These are phyloP conservation scores for Jamesozyma hellenica DNA, from an alignment of 805 yeast genomes.

Conservation along the genomic window DNA sequence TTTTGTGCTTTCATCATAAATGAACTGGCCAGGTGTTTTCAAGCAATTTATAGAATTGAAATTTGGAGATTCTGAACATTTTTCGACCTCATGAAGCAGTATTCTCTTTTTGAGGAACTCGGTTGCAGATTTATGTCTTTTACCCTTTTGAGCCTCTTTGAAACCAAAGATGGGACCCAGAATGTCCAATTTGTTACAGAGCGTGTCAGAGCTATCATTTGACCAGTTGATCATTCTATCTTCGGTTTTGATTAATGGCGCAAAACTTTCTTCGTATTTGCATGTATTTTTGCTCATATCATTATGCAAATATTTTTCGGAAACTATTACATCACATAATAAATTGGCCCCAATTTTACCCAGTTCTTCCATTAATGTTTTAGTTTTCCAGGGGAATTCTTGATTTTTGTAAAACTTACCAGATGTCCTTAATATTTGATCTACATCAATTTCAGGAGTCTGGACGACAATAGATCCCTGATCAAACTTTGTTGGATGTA, in stretches of 20 bases:
- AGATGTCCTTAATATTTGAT: slow-evolving; percentile 6
- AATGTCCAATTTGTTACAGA: slow-evolving; percentile 38
- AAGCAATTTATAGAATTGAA: not conserved
- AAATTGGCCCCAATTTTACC: slow-evolving; percentile 55
- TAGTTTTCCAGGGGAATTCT: slow-evolving; percentile 11
- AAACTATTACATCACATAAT: slow-evolving; percentile 35
- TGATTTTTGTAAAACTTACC: slow-evolving; percentile 10
- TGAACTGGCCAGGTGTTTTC: slow-evolving; percentile 26
- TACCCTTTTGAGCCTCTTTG: slow-evolving; percentile 27
- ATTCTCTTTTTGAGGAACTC: slow-evolving; percentile 33
- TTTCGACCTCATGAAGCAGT: slow-evolving; percentile 34
- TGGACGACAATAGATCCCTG: slow-evolving; percentile 61
- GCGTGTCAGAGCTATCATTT: slow-evolving; percentile 26
- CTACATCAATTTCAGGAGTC: slow-evolving; percentile 27
- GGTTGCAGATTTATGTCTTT: slow-evolving; percentile 25
- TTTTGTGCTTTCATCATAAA: slow-evolving; percentile 11
- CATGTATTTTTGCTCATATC: slow-evolving; percentile 10
- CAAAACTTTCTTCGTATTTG: slow-evolving; percentile 31
- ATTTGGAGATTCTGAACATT: not conserved
- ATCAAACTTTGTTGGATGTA: slow-evolving; percentile 84
- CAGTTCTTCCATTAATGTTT: slow-evolving; percentile 37
- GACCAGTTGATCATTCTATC: slow-evolving; percentile 43
- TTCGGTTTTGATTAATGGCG: slow-evolving; percentile 42
- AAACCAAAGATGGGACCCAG: slow-evolving; percentile 48
- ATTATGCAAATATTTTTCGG: not conserved